Base-by-base conservation (phyloP, 371 early-diverging fungal species). In the Rhizopus sp. region DNA sequence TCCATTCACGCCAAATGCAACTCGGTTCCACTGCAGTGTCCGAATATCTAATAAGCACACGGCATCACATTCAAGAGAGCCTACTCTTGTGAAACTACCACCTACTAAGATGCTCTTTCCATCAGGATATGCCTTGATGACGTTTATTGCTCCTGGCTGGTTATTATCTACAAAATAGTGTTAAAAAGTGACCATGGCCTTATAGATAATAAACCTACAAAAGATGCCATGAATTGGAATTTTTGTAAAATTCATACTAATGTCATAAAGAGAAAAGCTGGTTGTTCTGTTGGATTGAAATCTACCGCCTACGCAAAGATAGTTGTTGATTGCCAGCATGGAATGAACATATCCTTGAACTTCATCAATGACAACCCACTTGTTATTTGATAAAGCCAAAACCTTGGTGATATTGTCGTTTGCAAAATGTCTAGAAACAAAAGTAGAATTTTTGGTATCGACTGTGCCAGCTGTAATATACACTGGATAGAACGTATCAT, bases 41-140 rank as follows among this genome's bases (percentile, higher is more conserved):
- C 2, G 50, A 5, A 63, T 58, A 46, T 69, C 66, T 29, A 78
- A 58, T 2, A 58, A 42, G 46, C 87, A 86, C 3, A 86, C 55
- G 12, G 60, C 48, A 16, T 68, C 49, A 17, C 87, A 86, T 2
- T 48, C 53, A 15, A 82, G 58, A 1, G 58, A 66, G 0, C 83
- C 85, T 10, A 77, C 72, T 0, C 68, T 74, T 1, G 68, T 62
- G 50, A 86, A 86, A 34, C 70, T 69, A 4, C 87, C 87, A 29
- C 73, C 85, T 9, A 86, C 63, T 23, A 82, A 48, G 5, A 84
- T 51, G 8, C 46, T 42, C 7, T 53, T 57, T 13, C 69, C 66
- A 30, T 70, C 61, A 3, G 69, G 69, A 7, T 63, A 72, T n/a
- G 57, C 55, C 17, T 70, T 69, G 15, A 84, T 79, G 13, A 64